Evolutionary conservation across 208 protist species (phyloP), one percentile per base, ranked within the genome.

Genomic region (Kentomonas sorsogonicus): DNA sequence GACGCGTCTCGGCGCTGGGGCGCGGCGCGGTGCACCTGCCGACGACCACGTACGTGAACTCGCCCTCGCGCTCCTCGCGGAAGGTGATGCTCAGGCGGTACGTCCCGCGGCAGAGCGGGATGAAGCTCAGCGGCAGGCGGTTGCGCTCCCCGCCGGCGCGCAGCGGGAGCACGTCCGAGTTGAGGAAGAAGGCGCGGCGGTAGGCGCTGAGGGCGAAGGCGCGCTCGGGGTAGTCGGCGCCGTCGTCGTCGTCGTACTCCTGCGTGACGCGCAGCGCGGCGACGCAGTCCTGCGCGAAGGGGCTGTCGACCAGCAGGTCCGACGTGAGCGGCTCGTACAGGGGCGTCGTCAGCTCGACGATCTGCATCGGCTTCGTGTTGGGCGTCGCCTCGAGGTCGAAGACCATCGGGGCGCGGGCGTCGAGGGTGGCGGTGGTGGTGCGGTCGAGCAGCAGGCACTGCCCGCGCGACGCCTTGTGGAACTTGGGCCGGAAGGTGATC

Each of bases 21-120:
- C 77, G 74, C 26, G 89, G 87, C 50, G 69, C 55, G 22, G 48
- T 58, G 48, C 75, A 89, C 15, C 59, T 86, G 26, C 75, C 90
- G 38, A 78, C 59, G 20, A 97, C 47, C 41, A 79, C 47, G 63
- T 87, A 90, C 27, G 88, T 86, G 60, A 97, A 95, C 74, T 97
- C 94, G 27, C 94, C 94, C 44, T 92, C 80, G 3, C 54, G 50
- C 48, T 89, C 86, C 64, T 96, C 94, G 25, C 75, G 66, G 68
- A 97, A 94, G 26, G 86, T 83, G 18, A 97, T 60, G 26, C 61
- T 54, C 44, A 85, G 72, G 40, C 58, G 48, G 58, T 97, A 96
- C 9, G 56, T 56, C 23, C 93, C 91, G 5, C 88, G 63, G 27
- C 74, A 69, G 46, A 92, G 87, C 18, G 89, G 91, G 29, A 90